Conservation (phyloP, 805 yeast genomes). For the Lipomyces spencermartinsiae region DNA sequence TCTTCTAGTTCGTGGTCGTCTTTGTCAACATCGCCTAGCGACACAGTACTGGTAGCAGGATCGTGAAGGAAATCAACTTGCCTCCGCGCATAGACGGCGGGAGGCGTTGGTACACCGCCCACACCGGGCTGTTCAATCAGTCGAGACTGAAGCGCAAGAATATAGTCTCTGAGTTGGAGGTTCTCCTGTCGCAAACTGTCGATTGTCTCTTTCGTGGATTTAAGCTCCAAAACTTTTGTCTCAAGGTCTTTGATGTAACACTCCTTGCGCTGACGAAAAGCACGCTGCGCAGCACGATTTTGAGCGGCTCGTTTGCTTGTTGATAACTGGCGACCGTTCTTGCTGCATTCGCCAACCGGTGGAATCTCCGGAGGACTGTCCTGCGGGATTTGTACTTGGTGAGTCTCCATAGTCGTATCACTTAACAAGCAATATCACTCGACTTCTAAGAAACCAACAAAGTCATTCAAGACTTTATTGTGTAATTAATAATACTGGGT, state of each 20-base stretch:
- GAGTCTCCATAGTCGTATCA: neutral
- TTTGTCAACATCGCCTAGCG: slow-evolving; percentile 19
- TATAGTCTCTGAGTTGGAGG: slow-evolving; percentile 72
- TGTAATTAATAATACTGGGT: neutral
- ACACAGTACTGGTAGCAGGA: slow-evolving; percentile 8
- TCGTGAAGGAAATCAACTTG: slow-evolving; percentile 30
- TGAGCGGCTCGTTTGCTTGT: slow-evolving; percentile 87
- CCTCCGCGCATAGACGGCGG: slow-evolving; percentile 44
- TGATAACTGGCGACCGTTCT: slow-evolving; percentile 54
- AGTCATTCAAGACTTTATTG: neutral
- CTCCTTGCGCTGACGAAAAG: slow-evolving; percentile 86
- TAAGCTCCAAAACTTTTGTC: slow-evolving; percentile 66
- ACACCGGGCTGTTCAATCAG: slow-evolving; percentile 59
- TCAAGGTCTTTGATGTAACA: slow-evolving; percentile 81
- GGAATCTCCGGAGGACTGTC: slow-evolving; percentile 15
- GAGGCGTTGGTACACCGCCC: slow-evolving; percentile 51
- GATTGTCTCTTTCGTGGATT: slow-evolving; percentile 66
- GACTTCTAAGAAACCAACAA: neutral
- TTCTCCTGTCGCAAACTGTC: slow-evolving; percentile 74
- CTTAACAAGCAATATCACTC: neutral
- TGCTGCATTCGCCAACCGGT: slow-evolving; percentile 39
- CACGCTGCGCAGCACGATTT: slow-evolving; percentile 89
- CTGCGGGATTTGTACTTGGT: neutral
- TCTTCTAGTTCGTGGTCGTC: slow-evolving; percentile 14
- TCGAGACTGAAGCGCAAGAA: slow-evolving; percentile 70